Percentiles rank a stretch among this genome's conserved stretches.
Evolutionary conservation across 192 early-diverging fungal species (phyloP).

Genomic region (Coemansia sp.): DNA sequence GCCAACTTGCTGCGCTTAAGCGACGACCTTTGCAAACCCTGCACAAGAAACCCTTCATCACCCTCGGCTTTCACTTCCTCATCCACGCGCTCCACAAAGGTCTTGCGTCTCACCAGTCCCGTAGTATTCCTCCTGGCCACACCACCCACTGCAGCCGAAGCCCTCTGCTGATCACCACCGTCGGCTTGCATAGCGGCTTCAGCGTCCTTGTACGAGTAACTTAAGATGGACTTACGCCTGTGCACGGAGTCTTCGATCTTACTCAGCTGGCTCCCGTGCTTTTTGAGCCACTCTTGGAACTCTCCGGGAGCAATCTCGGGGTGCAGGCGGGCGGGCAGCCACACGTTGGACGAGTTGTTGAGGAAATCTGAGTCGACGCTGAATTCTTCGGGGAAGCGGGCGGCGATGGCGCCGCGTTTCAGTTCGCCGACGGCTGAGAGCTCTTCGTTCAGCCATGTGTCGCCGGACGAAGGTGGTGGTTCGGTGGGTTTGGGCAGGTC

Average conservation of each 20-base stretch:
- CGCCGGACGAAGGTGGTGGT: constrained; percentile 6
- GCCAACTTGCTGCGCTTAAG: constrained; percentile 53
- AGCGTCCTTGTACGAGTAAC: constrained; percentile 35
- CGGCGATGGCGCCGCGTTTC: constrained; percentile 52
- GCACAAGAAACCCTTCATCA: constrained; percentile 39
- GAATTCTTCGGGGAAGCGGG: constrained; percentile 55
- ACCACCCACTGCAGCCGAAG: too few species aligned
- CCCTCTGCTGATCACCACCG: too few species aligned
- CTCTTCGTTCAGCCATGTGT: constrained; percentile 41
- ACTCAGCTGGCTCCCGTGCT: constrained; percentile 47
- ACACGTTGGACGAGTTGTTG: constrained; percentile 44
- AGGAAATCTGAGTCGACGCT: constrained; percentile 47
- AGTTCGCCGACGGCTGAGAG: constrained; percentile 50
- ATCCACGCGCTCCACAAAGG: constrained; percentile 39
- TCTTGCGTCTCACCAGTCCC: constrained; percentile 35
- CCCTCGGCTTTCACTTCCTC: constrained; percentile 21
- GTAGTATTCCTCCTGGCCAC: constrained; percentile 46
- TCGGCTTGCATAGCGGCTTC: too few species aligned
- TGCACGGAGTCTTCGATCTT: constrained; percentile 40
- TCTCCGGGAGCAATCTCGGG: constrained; percentile 57
- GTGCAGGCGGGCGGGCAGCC: constrained; percentile 58
- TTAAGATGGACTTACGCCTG: constrained; percentile 50
- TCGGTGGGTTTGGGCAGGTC: background rate
- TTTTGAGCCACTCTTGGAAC: constrained; percentile 53
- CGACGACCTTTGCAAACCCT: constrained; percentile 43